Base-by-base conservation (phyloP, 2,329 filamentous ascomycete genomes). In the Penicillium sp. region DNA sequence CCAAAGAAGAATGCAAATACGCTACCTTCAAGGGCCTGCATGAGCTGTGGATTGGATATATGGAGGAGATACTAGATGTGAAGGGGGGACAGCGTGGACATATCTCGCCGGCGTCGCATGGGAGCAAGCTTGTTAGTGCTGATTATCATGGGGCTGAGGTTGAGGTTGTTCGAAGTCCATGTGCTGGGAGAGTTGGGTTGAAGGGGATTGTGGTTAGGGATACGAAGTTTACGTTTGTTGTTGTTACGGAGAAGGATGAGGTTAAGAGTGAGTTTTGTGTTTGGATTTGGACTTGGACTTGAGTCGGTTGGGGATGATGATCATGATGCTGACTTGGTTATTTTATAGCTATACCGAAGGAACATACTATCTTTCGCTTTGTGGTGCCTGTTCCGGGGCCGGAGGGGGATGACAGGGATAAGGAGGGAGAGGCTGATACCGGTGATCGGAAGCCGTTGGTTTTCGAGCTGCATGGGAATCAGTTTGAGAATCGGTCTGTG, bases 101-200 rank as follows among this genome's bases (percentile, higher is more conserved):
- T 39, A 79, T 84, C 2, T 87, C 85, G 4, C 86, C 87, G 4
- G 53, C 63, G 31, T 63, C 63, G 35, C 70, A 72, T 55, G 75
- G 75, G 16, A 68, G 65, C 44, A 87, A 93, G 69, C 74, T 99
- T 29, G 84, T 82, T 37, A 89, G 86, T 49, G 92, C 91, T 1
- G 93, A 99, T 71, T 92, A 90, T 62, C 91, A 97, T 67, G 93
- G 93, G 1, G 91, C 92, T 13, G 75, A 83, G 59, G 69, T 96
- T 16, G 83, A 90, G 72, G 89, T 97, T 18, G 87, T 92, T 47
- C 75, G 91, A 60, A 93, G 90, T 68, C 74, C 81, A 27, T 96
- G 91, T 67, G 81, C 86, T 13, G 84, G 87, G 46, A 78, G 92
- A 13, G 91, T 99, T 0, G 92, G 93, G 0, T 72, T 92, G 46